Conservation (phyloP, 1,284 basidiomycete genomes). For the Leucoagaricus sp. region DNA sequence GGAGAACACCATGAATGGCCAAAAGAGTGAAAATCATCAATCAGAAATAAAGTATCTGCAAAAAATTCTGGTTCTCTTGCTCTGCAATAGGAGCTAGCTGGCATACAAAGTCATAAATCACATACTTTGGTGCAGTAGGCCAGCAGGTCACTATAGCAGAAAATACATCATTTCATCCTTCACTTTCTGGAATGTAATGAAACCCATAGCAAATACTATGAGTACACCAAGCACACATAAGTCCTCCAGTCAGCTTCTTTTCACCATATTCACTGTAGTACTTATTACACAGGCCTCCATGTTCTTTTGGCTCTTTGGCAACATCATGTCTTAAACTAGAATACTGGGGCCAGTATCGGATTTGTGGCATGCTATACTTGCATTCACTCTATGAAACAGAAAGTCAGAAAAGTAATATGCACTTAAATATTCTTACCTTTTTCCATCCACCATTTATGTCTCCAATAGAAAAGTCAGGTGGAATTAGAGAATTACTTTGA, state of each 20-base stretch:
- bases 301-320: too few species aligned
- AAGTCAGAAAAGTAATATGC: slow-evolving; percentile 8
- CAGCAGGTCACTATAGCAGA: slow-evolving; percentile 36
- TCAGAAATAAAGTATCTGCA: too few species aligned
- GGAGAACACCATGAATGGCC: slow-evolving; percentile 31
- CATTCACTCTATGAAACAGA: too few species aligned
- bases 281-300: too few species aligned
- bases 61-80: too few species aligned
- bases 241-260: background rate
- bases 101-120: slow-evolving; percentile 38
- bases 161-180: slow-evolving; percentile 41
- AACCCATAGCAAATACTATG: slow-evolving; percentile 42
- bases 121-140: slow-evolving; percentile 28
- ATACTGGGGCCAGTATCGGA: slow-evolving; percentile 15
- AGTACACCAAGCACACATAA: slow-evolving; percentile 36
- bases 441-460: background rate
- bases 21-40: slow-evolving; percentile 31
- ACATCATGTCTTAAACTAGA: slow-evolving; percentile 5
- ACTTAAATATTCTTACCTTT: background rate
- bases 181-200: slow-evolving; percentile 36
- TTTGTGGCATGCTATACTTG: slow-evolving; percentile 17
- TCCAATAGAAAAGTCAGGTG: background rate
- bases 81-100: slow-evolving; percentile 31
- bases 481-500: background rate
- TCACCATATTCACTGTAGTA: too few species aligned